These are phyloP conservation scores for Erodium moschatum DNA, from an alignment of 441 rosid species.

Conservation along the genomic window DNA sequence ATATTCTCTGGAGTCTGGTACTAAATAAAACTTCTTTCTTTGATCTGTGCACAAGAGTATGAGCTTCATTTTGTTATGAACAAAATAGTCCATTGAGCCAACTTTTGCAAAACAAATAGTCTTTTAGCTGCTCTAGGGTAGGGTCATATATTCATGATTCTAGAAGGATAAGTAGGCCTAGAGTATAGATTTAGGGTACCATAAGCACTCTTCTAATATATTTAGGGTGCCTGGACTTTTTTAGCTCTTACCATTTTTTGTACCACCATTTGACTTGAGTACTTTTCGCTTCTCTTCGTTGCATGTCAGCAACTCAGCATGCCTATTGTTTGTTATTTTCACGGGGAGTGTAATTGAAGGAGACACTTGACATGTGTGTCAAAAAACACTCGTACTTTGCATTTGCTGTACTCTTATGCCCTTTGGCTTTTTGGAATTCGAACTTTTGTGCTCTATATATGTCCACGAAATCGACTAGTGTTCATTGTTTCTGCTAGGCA, in stretches of 20 bases:
- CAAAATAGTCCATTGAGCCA: neutral
- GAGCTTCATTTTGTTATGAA: neutral
- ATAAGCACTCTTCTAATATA: neutral
- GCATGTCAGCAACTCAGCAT: neutral
- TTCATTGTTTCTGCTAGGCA: conserved; percentile 34
- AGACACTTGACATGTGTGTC: neutral
- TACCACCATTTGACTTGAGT: neutral
- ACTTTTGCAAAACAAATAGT: neutral
- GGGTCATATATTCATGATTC: neutral
- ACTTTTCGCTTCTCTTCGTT: neutral
- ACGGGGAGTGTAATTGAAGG: neutral
- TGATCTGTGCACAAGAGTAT: neutral
- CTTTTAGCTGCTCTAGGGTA: neutral
- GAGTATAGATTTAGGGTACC: neutral
- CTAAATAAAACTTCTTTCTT: neutral
- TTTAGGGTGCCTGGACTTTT: neutral
- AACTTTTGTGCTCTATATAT: conserved; percentile 15
- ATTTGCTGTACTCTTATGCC: neutral
- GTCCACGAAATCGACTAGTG: too few relatives aligned
- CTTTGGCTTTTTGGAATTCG: neutral
- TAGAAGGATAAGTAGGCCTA: neutral
- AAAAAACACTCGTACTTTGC: neutral
- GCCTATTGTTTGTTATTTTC: neutral
- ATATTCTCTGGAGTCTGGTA: neutral
- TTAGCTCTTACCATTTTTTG: neutral